A percentile compares a stretch with the other conserved stretches of the same genome.
phyloP scores from a whole-genome alignment of 1,284 basidiomycete species.

The Leccinum laetum region DNA sequence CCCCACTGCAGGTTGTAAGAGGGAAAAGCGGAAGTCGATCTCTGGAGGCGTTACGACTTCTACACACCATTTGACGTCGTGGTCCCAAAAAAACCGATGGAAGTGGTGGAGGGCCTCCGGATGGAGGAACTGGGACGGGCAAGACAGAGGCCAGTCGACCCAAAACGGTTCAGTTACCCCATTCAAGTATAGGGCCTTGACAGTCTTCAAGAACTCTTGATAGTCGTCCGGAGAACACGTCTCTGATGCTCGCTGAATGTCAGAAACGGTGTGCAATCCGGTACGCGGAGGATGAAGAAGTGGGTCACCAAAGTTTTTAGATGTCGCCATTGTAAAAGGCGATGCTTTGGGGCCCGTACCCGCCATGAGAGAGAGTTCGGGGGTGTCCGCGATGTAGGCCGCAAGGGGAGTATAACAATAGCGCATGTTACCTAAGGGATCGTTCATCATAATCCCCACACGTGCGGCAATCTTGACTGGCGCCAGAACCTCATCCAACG shows the following conservation, averaged over 20 bases:
- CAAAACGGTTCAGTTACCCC: neutral
- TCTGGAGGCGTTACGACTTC: too few species aligned
- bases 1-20: too few species aligned
- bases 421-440: neutral
- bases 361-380: neutral
- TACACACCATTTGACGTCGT: too few species aligned
- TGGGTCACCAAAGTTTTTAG: neutral
- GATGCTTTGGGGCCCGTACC: neutral
- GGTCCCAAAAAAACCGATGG: too few species aligned
- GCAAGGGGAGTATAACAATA: neutral
- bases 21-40: too few species aligned
- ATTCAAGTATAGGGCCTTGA: neutral
- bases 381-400: neutral
- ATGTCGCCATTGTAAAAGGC: neutral
- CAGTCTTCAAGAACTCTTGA: too few species aligned
- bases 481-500: neutral
- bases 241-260: too few species aligned
- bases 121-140: neutral
- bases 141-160: too few species aligned
- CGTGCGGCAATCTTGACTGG: neutral
- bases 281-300: neutral
- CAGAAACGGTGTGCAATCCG: neutral
- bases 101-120: too few species aligned
- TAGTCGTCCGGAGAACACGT: too few species aligned
- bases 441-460: neutral